Evolutionary conservation across 768 basidiomycete species (phyloP).

Genomic region (Lactarius deliciosus): DNA sequence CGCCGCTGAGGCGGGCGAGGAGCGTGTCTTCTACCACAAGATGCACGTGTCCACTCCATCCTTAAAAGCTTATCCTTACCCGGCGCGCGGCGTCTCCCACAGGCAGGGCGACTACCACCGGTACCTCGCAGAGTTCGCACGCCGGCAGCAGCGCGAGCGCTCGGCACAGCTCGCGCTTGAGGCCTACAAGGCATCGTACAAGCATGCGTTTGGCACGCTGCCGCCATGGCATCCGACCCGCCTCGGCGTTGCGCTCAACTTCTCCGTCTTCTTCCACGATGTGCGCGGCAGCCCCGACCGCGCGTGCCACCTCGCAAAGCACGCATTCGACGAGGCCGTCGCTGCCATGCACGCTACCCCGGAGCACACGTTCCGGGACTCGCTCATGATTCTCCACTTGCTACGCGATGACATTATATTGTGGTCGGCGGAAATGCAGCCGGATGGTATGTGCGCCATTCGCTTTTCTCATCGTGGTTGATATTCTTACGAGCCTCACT

Average conservation of each 20-base stretch:
- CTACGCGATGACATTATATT: constrained; percentile 82
- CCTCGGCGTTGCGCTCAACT: constrained; percentile 85
- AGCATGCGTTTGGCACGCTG: constrained; percentile 74
- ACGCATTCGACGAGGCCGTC: constrained; percentile 90
- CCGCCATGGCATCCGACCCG: constrained; percentile 82
- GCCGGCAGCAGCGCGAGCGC: constrained; percentile 62
- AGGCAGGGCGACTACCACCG: constrained; percentile 92
- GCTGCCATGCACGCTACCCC: constrained; percentile 38
- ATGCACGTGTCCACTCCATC: constrained; percentile 50
- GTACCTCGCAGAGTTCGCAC: constrained; percentile 85
- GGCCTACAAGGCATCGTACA: constrained; percentile 83
- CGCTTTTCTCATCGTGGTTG: neutral
- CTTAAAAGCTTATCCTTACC: constrained; percentile 8
- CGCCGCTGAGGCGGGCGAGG: constrained; percentile 70
- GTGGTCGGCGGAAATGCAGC: constrained; percentile 76
- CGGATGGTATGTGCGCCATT: constrained; percentile 36
- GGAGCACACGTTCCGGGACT: constrained; percentile 64
- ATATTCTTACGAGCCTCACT: neutral
- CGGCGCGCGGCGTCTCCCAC: constrained; percentile 16
- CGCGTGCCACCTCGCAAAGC: constrained; percentile 87
- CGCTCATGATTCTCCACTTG: constrained; percentile 80
- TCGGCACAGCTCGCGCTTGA: constrained; percentile 76
- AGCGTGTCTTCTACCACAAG: constrained; percentile 88
- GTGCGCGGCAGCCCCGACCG: constrained; percentile 82
- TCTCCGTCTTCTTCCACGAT: constrained; percentile 93